A percentile compares a stretch with the other conserved stretches of the same genome.
Evolutionary conservation across 441 rosid species (phyloP).

Genomic region (Sinapis alba): DNA sequence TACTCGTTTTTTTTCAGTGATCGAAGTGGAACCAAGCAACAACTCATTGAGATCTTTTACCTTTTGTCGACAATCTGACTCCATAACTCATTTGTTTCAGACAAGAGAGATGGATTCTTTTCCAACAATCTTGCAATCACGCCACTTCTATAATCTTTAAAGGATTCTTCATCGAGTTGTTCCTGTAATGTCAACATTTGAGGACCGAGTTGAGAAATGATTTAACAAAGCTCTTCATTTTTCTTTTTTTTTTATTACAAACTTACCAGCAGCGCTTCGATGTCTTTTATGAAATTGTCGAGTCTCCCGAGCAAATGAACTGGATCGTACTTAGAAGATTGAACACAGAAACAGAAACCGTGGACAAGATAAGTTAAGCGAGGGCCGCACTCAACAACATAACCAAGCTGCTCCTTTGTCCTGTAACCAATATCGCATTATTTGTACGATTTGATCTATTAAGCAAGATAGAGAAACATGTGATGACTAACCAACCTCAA

Average conservation of each 20-base stretch:
- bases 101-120: conserved; percentile 83
- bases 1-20: neutral
- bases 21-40: conserved; percentile 19
- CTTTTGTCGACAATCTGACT: conserved; percentile 85
- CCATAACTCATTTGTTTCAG: conserved; percentile 87
- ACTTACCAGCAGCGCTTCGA: conserved; percentile 70
- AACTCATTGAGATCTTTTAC: conserved; percentile 40
- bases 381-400: conserved; percentile 86
- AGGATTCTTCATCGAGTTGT: conserved; percentile 75
- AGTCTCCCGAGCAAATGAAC: conserved; percentile 75
- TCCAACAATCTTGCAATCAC: conserved; percentile 77
- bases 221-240: neutral
- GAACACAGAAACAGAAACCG: conserved; percentile 89
- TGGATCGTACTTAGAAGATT: conserved; percentile 86
- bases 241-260: neutral
- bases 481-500: conserved; percentile 67
- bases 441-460: neutral
- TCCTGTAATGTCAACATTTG: conserved; percentile 48
- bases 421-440: conserved; percentile 40
- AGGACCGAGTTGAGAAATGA: neutral
- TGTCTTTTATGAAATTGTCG: conserved; percentile 70
- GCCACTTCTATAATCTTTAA: conserved; percentile 77
- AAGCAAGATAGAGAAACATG: conserved; percentile 2
- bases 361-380: conserved; percentile 66
- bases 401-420: conserved; percentile 99